phyloP scores from a whole-genome alignment of 2,329 filamentous ascomycete genomes.

The Stagonosporopsis vannaccii region DNA sequence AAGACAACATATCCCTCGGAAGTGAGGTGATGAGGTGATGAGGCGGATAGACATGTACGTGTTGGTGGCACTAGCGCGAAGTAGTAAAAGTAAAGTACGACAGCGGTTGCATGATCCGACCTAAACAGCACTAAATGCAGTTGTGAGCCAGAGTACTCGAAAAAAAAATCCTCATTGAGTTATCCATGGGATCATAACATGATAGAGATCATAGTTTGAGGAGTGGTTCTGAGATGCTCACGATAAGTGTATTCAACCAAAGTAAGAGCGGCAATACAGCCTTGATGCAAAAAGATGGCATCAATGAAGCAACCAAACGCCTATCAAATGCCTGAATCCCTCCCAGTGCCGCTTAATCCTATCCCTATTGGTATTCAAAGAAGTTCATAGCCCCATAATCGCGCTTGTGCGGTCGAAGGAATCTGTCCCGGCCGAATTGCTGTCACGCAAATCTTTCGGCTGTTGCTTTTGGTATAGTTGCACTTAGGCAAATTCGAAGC shows the following conservation, averaged over 20 bases:
- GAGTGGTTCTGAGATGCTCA: background rate
- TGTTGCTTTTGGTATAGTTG: background rate
- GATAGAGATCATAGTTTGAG: slow-evolving; percentile 1
- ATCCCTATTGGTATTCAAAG: slow-evolving; percentile 8
- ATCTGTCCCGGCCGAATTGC: background rate
- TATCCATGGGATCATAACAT: background rate
- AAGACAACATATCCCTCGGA: no score
- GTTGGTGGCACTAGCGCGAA: background rate
- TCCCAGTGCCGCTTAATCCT: background rate
- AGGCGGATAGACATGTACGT: background rate
- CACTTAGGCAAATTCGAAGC: slow-evolving; percentile 33
- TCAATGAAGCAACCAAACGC: slow-evolving; percentile 5
- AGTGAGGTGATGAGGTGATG: no score
- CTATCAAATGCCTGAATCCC: slow-evolving; percentile 6
- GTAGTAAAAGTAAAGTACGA: background rate
- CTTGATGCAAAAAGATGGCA: background rate
- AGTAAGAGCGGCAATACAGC: background rate
- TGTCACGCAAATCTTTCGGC: background rate
- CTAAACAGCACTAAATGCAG: background rate
- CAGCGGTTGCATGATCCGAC: background rate
- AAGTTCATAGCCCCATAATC: slow-evolving; percentile 14
- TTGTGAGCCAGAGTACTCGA: no score
- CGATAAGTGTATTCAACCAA: background rate
- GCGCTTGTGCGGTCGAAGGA: background rate
- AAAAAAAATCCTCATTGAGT: no score